These are phyloP conservation scores for Colletotrichum truncatum DNA, from an alignment of 2,329 filamentous ascomycete species.

Conservation along the genomic window DNA sequence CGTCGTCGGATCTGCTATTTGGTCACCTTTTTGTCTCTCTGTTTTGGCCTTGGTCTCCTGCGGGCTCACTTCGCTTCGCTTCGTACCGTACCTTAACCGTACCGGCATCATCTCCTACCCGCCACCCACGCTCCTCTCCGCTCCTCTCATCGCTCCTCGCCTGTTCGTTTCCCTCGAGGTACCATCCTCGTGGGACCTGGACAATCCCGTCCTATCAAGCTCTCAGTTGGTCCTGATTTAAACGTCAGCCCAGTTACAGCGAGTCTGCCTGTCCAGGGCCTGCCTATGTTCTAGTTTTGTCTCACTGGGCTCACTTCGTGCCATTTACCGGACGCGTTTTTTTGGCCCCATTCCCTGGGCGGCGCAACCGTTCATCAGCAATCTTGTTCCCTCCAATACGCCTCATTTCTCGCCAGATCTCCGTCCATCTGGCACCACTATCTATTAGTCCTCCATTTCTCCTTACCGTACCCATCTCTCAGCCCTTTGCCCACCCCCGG, in stretches of 20 bases:
- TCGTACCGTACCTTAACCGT: background rate
- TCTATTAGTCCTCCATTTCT: background rate
- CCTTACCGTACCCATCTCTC: slow-evolving; percentile 25
- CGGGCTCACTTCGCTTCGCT: background rate
- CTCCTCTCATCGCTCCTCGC: background rate
- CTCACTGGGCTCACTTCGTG: slow-evolving; percentile 19
- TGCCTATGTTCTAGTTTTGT: slow-evolving; percentile 18
- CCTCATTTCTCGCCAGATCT: slow-evolving; percentile 11
- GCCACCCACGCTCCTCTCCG: background rate
- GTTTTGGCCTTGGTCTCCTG: slow-evolving; percentile 1
- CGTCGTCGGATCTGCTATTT: slow-evolving; percentile 7
- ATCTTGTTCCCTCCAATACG: background rate
- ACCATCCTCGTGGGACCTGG: slow-evolving; percentile 11
- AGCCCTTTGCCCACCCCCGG: background rate
- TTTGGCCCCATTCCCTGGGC: background rate
- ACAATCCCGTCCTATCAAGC: background rate
- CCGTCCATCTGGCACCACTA: slow-evolving; percentile 1
- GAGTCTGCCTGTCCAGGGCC: background rate
- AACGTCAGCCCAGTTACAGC: slow-evolving; percentile 4
- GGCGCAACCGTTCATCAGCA: background rate
- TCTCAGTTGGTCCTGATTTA: slow-evolving; percentile 18
- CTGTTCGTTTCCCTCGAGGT: background rate
- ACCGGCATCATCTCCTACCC: background rate
- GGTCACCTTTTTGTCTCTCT: background rate
- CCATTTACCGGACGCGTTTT: slow-evolving; percentile 3